Base-by-base conservation (phyloP, 495 filamentous ascomycete species). In the Penicillium pancosmium region DNA sequence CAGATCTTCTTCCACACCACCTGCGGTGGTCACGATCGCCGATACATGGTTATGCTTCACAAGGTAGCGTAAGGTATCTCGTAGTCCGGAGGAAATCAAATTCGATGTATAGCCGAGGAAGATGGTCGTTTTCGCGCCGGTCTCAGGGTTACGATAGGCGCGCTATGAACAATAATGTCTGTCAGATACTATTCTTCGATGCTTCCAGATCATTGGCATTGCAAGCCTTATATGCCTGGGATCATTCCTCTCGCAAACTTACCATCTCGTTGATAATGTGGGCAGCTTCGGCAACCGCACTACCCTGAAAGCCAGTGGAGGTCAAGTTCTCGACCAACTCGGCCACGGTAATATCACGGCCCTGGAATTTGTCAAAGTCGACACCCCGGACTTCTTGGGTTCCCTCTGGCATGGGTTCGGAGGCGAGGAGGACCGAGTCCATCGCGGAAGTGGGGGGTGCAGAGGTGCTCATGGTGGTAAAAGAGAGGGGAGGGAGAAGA, bases 81-180 rank as follows among this genome's bases (percentile, higher is more conserved):
- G 84, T 4, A 99, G 82, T 12, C 95, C 94, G 18, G 93, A 98
- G 1, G 94, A 98, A 63, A 98, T 95, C 54, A 99, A 79, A 70
- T 99, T 98, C 18, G 90, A 94, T 25, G 94, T 98, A 74, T 95
- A 99, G 43, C 95, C 95, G 18, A 97, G 87, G 76, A 97, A 97
- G 69, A 98, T 93, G 48, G 93, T 97, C 8, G 92, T 92, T 63
- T 81, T 83, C 13, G 86, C 82, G 27, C 80, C 81, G 3, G 88
- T 88, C 65, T 90, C 87, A 0, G 89, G 84, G 65, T 95, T 86
- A 38, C 81, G 78, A 81, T 87, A 97, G 18, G 85, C 78, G 54
- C 91, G 83, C 91, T 93, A 63, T 25, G 21, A 18, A 57, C 15
- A 54, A 12, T 34, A 51, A 23, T 15, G 27, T 9, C 31, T 5